Conservation (phyloP, 768 basidiomycete species). For the Boletus rufocinnamomeus region DNA sequence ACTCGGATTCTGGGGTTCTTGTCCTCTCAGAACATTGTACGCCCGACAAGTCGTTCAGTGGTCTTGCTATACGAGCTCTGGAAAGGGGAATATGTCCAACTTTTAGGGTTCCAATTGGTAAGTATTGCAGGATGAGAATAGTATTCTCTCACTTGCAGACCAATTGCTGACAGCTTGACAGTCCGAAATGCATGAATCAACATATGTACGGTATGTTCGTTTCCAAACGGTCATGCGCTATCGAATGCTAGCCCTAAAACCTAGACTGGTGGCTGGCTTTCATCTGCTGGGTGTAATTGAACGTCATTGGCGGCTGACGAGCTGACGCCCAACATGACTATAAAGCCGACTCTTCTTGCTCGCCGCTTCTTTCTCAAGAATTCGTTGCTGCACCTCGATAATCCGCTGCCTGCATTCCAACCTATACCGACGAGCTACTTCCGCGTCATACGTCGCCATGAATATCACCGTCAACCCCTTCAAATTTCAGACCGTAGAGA, state of each 20-base stretch:
- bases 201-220: background rate
- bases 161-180: background rate
- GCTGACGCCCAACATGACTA: conserved; percentile 10
- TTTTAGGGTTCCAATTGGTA: background rate
- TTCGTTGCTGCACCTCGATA: background rate
- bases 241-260: too few relatives aligned
- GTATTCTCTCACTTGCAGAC: background rate
- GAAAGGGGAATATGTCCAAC: background rate
- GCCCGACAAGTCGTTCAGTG: background rate
- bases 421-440: background rate
- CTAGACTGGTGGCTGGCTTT: background rate
- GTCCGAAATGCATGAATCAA: background rate
- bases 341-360: background rate
- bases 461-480: background rate
- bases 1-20: background rate
- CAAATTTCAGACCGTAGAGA: background rate
- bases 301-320: conserved; percentile 15
- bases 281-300: background rate
- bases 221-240: background rate
- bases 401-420: background rate
- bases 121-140: background rate
- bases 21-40: background rate
- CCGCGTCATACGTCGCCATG: background rate
- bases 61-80: background rate
- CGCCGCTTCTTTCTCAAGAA: background rate